Percentiles rank a stretch among this genome's conserved stretches.
Evolutionary conservation across 2,329 filamentous ascomycete species (phyloP).

Genomic region (Rhytidhysteron rufulum): DNA sequence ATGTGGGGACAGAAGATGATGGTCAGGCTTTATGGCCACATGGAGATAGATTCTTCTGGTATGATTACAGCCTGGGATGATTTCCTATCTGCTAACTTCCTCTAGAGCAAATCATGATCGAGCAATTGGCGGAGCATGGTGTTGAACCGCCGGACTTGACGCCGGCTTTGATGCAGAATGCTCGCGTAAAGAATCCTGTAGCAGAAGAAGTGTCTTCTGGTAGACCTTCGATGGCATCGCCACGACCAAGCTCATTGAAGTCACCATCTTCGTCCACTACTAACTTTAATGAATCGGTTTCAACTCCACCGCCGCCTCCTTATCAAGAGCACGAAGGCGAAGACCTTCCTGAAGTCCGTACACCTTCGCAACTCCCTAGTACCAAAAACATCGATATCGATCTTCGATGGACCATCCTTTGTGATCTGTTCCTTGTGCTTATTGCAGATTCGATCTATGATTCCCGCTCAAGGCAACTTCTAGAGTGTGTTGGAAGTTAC

Average conservation of each 20-base stretch:
- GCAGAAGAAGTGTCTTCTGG: conserved; percentile 46
- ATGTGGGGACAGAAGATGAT: conserved; percentile 99
- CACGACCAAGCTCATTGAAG: conserved; percentile 20
- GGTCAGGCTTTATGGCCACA: conserved; percentile 88
- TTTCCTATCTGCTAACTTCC: neutral
- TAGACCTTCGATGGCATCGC: conserved; percentile 16
- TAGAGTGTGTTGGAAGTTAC: conserved; percentile 77
- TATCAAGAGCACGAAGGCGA: conserved; percentile 62
- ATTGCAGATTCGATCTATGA: conserved; percentile 96
- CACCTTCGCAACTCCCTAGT: conserved; percentile 75
- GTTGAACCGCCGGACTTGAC: conserved; percentile 81
- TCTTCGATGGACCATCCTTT: conserved; percentile 92
- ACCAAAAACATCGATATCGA: conserved; percentile 91
- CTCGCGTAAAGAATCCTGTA: conserved; percentile 89
- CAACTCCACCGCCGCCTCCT: conserved; percentile 52
- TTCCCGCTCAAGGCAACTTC: conserved; percentile 74
- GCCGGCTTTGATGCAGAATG: conserved; percentile 83
- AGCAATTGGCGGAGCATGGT: conserved; percentile 90
- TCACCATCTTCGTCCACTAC: conserved; percentile 28
- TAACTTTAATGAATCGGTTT: conserved; percentile 26
- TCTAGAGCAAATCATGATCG: conserved; percentile 93
- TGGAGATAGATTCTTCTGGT: conserved; percentile 80
- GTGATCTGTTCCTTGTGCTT: conserved; percentile 91
- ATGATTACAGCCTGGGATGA: conserved; percentile 1
- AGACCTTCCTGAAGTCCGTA: conserved; percentile 74